Evolutionary conservation across 768 basidiomycete genomes (phyloP).

Genomic region (Mycena galericulata): DNA sequence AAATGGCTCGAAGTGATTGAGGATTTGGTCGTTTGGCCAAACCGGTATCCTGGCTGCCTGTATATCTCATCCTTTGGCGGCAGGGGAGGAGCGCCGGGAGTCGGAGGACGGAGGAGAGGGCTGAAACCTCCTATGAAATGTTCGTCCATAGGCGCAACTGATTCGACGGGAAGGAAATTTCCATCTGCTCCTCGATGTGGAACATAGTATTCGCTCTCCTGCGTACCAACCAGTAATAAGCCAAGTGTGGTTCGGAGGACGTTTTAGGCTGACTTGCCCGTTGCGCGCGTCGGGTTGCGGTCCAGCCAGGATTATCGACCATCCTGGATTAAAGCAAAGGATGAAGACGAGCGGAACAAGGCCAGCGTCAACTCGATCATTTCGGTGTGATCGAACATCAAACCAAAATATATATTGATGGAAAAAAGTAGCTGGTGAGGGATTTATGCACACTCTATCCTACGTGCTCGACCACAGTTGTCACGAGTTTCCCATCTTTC

Average conservation of each 20-base stretch:
- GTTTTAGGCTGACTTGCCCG: constrained; percentile 51
- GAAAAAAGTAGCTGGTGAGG: too few relatives aligned
- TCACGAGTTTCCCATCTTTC: constrained; percentile 85
- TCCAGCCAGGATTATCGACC: constrained; percentile 88
- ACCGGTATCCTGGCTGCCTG: constrained; percentile 31
- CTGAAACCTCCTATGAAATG: constrained; percentile 70
- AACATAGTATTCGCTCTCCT: constrained; percentile 44
- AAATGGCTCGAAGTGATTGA: constrained; percentile 54
- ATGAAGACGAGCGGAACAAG: neutral
- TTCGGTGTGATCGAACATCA: neutral
- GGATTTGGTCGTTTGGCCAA: constrained; percentile 41
- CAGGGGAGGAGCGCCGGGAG: constrained; percentile 61
- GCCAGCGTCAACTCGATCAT: neutral
- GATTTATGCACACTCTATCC: too few relatives aligned
- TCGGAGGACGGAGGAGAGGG: constrained; percentile 41
- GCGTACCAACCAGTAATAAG: neutral
- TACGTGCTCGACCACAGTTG: constrained; percentile 88
- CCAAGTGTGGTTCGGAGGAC: neutral
- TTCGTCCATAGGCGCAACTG: constrained; percentile 72
- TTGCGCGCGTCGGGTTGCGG: constrained; percentile 71
- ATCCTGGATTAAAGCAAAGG: neutral
- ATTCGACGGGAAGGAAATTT: constrained; percentile 63
- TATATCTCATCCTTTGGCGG: constrained; percentile 61
- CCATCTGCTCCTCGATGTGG: constrained; percentile 53
- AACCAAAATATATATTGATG: too few relatives aligned